Evolutionary conservation across 352 stramenopile genomes (phyloP).

Genomic region (Albugo laibachii): DNA sequence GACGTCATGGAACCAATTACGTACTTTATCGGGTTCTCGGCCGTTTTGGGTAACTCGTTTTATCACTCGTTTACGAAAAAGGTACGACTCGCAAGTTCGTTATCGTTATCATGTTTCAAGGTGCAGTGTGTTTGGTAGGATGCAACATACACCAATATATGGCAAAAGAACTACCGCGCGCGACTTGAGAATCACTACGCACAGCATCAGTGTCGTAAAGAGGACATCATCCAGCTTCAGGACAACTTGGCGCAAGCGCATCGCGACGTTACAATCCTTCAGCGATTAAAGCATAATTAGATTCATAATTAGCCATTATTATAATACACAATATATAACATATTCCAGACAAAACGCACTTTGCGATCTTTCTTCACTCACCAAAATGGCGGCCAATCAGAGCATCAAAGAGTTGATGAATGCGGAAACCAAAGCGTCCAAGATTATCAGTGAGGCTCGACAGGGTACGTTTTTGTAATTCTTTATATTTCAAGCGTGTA

Average conservation of each 20-base stretch:
- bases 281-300: slow-evolving; percentile 17
- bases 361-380: neutral
- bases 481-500: neutral
- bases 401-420: slow-evolving; percentile 83
- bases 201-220: slow-evolving; percentile 27
- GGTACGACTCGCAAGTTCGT: slow-evolving; percentile 8
- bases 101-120: neutral
- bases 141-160: slow-evolving; percentile 68
- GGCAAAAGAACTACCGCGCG: slow-evolving; percentile 38
- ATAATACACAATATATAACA: no score
- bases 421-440: slow-evolving; percentile 78
- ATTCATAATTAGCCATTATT: no score
- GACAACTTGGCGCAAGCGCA: slow-evolving; percentile 26
- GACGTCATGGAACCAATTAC: slow-evolving; percentile 81
- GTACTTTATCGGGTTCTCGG: slow-evolving; percentile 81
- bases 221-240: slow-evolving; percentile 21
- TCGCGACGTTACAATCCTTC: slow-evolving; percentile 36
- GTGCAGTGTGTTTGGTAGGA: slow-evolving; percentile 12
- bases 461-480: slow-evolving; percentile 22
- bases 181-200: slow-evolving; percentile 22
- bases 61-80: slow-evolving; percentile 64
- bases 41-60: slow-evolving; percentile 59
- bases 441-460: slow-evolving; percentile 76
- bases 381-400: slow-evolving; percentile 58
- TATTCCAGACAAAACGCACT: no score